These are phyloP conservation scores for Aphanomyces astaci DNA, from an alignment of 352 stramenopile genomes.

Conservation along the genomic window DNA sequence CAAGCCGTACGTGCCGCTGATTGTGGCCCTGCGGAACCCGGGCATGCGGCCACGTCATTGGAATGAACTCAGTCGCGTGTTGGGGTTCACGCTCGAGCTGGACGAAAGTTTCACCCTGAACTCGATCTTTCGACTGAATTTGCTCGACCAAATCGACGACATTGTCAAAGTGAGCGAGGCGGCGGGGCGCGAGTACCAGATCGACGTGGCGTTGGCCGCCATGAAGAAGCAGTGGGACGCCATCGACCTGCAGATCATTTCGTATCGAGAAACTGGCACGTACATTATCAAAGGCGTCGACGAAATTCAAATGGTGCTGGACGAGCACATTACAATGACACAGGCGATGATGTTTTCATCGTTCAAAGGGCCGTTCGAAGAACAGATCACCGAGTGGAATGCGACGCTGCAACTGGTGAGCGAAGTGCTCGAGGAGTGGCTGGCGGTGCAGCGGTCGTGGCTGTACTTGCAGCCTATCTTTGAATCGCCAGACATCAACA, in stretches of 20 bases:
- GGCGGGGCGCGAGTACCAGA: constrained; percentile 92
- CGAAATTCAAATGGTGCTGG: constrained; percentile 90
- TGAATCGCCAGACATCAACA: constrained; percentile 94
- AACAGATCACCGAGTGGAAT: constrained; percentile 91
- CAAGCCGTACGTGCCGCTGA: constrained; percentile 89
- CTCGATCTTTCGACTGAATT: constrained; percentile 76
- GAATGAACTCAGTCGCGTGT: constrained; percentile 79
- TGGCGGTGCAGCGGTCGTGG: constrained; percentile 93
- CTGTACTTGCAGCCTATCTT: constrained; percentile 95
- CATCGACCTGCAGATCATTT: constrained; percentile 85
- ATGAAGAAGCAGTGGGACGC: constrained; percentile 89
- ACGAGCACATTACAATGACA: constrained; percentile 95
- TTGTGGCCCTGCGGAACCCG: constrained; percentile 85
- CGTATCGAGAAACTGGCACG: constrained; percentile 90
- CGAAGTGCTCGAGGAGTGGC: constrained; percentile 92
- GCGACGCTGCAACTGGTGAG: constrained; percentile 84
- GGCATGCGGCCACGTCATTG: constrained; percentile 93
- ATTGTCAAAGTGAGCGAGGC: constrained; percentile 90
- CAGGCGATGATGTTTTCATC: constrained; percentile 94
- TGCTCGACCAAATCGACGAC: constrained; percentile 81
- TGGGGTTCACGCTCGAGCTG: constrained; percentile 81
- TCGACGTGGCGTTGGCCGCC: constrained; percentile 87
- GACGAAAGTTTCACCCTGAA: constrained; percentile 84
- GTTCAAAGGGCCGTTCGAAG: constrained; percentile 93
- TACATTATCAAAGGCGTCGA: constrained; percentile 93